phyloP scores from a whole-genome alignment of 371 early-diverging fungal species.

The Mucor sp. region DNA sequence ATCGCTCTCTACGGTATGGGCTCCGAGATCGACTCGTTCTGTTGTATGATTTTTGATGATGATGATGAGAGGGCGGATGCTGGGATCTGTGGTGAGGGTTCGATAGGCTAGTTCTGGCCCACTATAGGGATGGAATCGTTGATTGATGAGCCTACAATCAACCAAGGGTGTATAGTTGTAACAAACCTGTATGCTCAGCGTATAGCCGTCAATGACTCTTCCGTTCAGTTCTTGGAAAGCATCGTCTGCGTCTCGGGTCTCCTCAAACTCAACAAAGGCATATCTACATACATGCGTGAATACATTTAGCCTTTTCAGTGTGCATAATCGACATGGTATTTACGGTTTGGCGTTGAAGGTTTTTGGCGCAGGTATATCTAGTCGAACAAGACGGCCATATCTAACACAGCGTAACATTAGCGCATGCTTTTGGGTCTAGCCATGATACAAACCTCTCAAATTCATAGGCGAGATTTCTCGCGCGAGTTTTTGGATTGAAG shows the following conservation, averaged over 20 bases:
- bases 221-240: slow-evolving; percentile 91
- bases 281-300: slow-evolving; percentile 48
- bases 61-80: not conserved
- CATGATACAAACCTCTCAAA: slow-evolving; percentile 69
- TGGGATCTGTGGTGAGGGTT: not conserved
- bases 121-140: not conserved
- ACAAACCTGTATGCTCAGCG: slow-evolving; percentile 76
- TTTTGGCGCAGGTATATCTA: slow-evolving; percentile 85
- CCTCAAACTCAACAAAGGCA: slow-evolving; percentile 94
- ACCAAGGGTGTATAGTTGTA: not conserved
- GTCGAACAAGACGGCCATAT: slow-evolving; percentile 81
- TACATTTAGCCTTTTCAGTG: not conserved
- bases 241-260: slow-evolving; percentile 85
- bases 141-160: not conserved
- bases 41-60: not conserved
- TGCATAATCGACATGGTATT: slow-evolving; percentile 17
- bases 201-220: slow-evolving; percentile 75
- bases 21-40: slow-evolving; percentile 20
- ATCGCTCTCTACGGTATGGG: slow-evolving; percentile 27
- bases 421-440: not conserved
- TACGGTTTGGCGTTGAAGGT: slow-evolving; percentile 66
- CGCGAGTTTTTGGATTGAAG: slow-evolving; percentile 70
- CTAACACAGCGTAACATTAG: slow-evolving; percentile 33
- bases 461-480: slow-evolving; percentile 81
- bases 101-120: slow-evolving; percentile 8